These are phyloP conservation scores for Malania oleifera DNA, from an alignment of 164 flowering plant species.

Conservation along the genomic window DNA sequence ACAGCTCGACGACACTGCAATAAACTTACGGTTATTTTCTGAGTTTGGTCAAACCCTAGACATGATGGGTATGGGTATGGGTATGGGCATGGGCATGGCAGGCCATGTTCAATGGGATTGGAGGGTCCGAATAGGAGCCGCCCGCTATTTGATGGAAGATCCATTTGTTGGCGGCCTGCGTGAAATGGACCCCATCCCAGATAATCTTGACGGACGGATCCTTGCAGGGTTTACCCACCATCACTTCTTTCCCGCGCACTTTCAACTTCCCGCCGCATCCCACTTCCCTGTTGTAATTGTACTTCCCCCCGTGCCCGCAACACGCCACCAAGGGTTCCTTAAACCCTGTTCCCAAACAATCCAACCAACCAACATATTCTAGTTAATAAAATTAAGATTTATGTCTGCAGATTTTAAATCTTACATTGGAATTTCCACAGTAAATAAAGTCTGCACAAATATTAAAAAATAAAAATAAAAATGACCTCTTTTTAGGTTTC, in stretches of 20 bases:
- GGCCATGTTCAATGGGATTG: constrained; percentile 28
- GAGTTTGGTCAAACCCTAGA: too few species aligned
- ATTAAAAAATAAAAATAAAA: too few species aligned
- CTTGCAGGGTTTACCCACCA: constrained; percentile 33
- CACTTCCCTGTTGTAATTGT: constrained; percentile 32
- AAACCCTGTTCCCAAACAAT: too few species aligned
- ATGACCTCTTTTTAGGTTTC: too few species aligned
- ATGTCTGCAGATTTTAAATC: too few species aligned
- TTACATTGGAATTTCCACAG: too few species aligned
- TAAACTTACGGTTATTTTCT: too few species aligned
- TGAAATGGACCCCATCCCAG: constrained; percentile 57
- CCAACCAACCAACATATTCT: too few species aligned
- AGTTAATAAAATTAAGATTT: too few species aligned
- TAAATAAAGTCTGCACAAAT: too few species aligned
- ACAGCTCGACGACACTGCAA: too few species aligned
- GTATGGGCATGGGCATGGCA: constrained; percentile 13
- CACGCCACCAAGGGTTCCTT: constrained; percentile 21
- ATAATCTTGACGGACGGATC: constrained; percentile 27
- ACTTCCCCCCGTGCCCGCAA: constrained; percentile 51
- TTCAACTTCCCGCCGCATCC: constrained; percentile 33
- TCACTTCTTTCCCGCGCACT: constrained; percentile 25
- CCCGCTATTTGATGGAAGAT: constrained; percentile 30
- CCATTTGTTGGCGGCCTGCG: constrained; percentile 53
- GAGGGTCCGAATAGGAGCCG: constrained; percentile 41
- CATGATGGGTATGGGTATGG: too few species aligned